These are phyloP conservation scores for Lobosporangium transversale DNA, from an alignment of 192 early-diverging fungal species.

Conservation along the genomic window DNA sequence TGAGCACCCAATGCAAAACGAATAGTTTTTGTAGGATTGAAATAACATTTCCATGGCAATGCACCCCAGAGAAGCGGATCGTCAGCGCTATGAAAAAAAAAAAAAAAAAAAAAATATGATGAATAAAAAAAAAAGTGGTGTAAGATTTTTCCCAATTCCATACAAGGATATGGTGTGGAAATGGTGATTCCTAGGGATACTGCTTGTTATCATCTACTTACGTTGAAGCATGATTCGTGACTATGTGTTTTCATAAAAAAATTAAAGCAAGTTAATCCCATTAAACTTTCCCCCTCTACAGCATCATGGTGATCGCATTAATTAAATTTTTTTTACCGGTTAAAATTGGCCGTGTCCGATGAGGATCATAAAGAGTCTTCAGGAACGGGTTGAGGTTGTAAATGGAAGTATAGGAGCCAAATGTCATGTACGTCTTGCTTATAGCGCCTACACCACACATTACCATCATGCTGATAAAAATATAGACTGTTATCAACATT, in stretches of 20 bases:
- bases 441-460: constrained; percentile 43
- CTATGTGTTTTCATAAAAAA: constrained; percentile 25
- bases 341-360: constrained; percentile 68
- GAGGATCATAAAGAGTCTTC: constrained; percentile 59
- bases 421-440: constrained; percentile 44
- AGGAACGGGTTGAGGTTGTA: constrained; percentile 71
- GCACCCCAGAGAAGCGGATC: constrained; percentile 83
- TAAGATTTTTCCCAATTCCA: too few relatives aligned
- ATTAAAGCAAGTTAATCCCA: not conserved
- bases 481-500: not conserved
- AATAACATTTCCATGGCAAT: constrained; percentile 66
- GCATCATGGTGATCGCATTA: constrained; percentile 9
- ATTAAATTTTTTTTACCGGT: constrained; percentile 56
- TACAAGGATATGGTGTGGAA: too few relatives aligned
- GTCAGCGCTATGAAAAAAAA: constrained; percentile 58
- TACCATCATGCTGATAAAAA: constrained; percentile 19
- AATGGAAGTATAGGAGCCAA: constrained; percentile 51
- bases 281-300: not conserved
- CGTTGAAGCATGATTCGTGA: constrained; percentile 79
- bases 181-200: too few relatives aligned
- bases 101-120: not conserved
- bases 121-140: too few relatives aligned
- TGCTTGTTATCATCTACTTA: constrained; percentile 37
- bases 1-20: constrained; percentile 91
- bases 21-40: constrained; percentile 57